A percentile compares a stretch with the other conserved stretches of the same genome.
Conservation (phyloP, 2,329 filamentous ascomycete genomes). For the Bipolaris oryzae region DNA sequence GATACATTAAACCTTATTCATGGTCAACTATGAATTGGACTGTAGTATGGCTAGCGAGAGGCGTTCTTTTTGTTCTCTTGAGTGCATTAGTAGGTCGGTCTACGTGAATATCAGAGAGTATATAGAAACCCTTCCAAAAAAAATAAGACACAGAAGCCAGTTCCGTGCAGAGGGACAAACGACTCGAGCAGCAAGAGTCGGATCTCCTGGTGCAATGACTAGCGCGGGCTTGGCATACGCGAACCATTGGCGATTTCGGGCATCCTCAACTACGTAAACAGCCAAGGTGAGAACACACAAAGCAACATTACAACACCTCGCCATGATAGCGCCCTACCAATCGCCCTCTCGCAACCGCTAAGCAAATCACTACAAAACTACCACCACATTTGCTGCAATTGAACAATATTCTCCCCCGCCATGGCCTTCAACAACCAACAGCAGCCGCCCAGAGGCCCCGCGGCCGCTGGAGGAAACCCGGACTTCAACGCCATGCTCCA, state of each 20-base stretch:
- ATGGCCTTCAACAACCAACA: slow-evolving; percentile 40
- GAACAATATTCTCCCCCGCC: slow-evolving; percentile 5
- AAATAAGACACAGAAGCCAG: not conserved
- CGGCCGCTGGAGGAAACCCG: slow-evolving; percentile 37
- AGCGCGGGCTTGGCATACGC: slow-evolving; percentile 22
- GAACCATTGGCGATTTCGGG: slow-evolving; percentile 23
- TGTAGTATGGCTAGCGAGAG: not conserved
- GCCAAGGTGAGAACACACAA: slow-evolving; percentile 23
- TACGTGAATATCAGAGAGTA: too few relatives aligned
- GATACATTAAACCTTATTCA: too few relatives aligned
- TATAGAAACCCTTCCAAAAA: not conserved
- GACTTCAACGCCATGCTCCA: slow-evolving; percentile 48
- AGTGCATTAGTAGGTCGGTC: too few relatives aligned
- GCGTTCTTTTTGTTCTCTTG: not conserved
- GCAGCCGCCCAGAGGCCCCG: slow-evolving; percentile 36
- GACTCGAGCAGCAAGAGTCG: not conserved
- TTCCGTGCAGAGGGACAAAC: not conserved
- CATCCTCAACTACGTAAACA: slow-evolving; percentile 19
- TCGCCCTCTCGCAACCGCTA: slow-evolving; percentile 31
- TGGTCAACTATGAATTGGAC: not conserved
- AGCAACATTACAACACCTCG: slow-evolving; percentile 27
- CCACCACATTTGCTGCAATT: slow-evolving; percentile 7
- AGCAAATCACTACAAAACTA: slow-evolving; percentile 3
- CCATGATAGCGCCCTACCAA: slow-evolving; percentile 36
- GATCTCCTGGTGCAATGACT: slow-evolving; percentile 7